Conservation (phyloP, 768 basidiomycete species). For the Mycena pura region DNA sequence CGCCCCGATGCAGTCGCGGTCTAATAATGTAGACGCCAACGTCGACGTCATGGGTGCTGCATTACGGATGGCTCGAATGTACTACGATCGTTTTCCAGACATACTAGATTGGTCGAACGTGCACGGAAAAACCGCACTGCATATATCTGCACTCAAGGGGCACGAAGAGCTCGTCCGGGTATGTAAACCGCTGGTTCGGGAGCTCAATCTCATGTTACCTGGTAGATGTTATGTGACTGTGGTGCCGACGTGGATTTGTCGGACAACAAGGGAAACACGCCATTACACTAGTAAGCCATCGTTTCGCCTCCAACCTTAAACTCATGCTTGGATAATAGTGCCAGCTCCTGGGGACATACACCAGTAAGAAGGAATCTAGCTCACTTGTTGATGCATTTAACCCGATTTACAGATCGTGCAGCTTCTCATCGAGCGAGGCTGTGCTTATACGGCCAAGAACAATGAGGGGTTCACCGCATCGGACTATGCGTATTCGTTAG, state of each 20-base stretch:
- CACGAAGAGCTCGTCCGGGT: constrained; percentile 90
- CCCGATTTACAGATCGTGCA: constrained; percentile 67
- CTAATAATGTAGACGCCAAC: constrained; percentile 63
- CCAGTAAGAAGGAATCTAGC: constrained; percentile 54
- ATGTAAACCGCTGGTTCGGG: constrained; percentile 36
- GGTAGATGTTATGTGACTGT: constrained; percentile 88
- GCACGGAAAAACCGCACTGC: constrained; percentile 89
- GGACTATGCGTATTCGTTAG: constrained; percentile 92
- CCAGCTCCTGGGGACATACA: constrained; percentile 88
- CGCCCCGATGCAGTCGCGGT: constrained; percentile 37
- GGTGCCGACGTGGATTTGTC: constrained; percentile 90
- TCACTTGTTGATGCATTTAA: background rate
- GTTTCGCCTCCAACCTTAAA: background rate
- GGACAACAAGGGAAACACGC: constrained; percentile 91
- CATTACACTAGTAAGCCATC: constrained; percentile 84
- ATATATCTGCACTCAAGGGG: constrained; percentile 86
- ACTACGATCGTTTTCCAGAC: constrained; percentile 86
- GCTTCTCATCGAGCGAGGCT: constrained; percentile 87
- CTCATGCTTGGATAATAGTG: constrained; percentile 50
- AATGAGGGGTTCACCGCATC: constrained; percentile 91
- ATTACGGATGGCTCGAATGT: constrained; percentile 86
- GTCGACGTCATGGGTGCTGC: constrained; percentile 74
- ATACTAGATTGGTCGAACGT: constrained; percentile 93
- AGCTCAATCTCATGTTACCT: constrained; percentile 16
- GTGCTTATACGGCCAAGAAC: constrained; percentile 82